Evolutionary conservation across 116 monocot genomes (phyloP).

Genomic region (Trichopus zeylanicus): DNA sequence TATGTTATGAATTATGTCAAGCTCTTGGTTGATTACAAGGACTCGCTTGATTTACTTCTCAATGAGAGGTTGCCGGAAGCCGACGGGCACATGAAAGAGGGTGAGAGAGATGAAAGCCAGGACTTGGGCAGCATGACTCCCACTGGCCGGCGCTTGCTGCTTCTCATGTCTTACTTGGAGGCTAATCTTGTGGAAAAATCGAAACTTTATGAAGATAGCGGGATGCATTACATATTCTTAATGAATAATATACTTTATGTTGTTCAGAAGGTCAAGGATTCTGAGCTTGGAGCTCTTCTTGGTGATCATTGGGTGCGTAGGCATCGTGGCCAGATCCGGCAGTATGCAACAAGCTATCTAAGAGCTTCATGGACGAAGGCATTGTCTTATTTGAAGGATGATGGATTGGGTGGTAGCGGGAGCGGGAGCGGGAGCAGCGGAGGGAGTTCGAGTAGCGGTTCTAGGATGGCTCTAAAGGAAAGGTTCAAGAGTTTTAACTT

Average conservation of each 20-base stretch:
- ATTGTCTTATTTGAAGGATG: conserved; percentile 46
- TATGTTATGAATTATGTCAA: conserved; percentile 18
- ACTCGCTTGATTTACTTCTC: not conserved
- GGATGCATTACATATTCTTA: conserved; percentile 41
- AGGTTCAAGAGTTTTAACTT: conserved; percentile 57
- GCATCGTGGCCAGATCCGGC: conserved; percentile 25
- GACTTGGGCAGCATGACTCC: too few species aligned
- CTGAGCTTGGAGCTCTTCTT: conserved; percentile 23
- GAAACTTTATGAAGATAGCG: conserved; percentile 22
- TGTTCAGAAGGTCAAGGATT: conserved; percentile 44
- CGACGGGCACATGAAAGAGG: too few species aligned
- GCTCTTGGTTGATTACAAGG: conserved; percentile 12
- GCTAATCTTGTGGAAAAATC: conserved; percentile 29
- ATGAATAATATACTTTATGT: conserved; percentile 63
- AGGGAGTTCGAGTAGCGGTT: conserved; percentile 11
- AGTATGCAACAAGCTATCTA: conserved; percentile 36
- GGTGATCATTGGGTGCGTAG: conserved; percentile 48
- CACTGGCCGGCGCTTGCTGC: too few species aligned
- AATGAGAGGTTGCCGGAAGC: not conserved
- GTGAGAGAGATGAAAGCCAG: too few species aligned
- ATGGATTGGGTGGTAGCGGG: too few species aligned
- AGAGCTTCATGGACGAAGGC: conserved; percentile 46
- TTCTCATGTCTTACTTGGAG: conserved; percentile 26
- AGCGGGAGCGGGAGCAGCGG: conserved; percentile 39
- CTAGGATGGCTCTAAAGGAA: conserved; percentile 49